Evolutionary conservation across 2,329 filamentous ascomycete genomes (phyloP).

Genomic region (Cercospora janseana): DNA sequence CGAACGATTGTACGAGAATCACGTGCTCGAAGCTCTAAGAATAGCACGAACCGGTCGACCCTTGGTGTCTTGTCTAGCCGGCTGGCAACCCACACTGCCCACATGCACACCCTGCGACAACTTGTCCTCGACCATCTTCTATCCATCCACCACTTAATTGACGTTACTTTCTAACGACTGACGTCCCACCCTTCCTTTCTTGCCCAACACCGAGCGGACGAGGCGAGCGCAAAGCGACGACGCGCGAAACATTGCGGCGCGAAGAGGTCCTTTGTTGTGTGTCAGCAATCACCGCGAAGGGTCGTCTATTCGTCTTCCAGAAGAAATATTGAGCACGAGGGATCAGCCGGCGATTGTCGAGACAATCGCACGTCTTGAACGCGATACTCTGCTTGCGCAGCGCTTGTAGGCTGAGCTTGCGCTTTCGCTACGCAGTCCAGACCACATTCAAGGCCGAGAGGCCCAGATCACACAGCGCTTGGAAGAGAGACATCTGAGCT

Average conservation of each 20-base stretch:
- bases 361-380: too few relatives aligned
- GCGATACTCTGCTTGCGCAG: too few relatives aligned
- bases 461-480: too few relatives aligned
- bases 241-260: background rate
- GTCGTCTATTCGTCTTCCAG: too few relatives aligned
- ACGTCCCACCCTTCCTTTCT: background rate
- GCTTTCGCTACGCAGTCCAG: too few relatives aligned
- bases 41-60: background rate
- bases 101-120: background rate
- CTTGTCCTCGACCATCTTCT: conserved; percentile 1
- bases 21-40: background rate
- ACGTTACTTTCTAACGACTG: background rate
- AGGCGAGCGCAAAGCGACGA: conserved; percentile 1
- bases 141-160: background rate
- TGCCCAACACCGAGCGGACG: background rate
- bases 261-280: conserved; percentile 1
- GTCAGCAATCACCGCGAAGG: background rate
- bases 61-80: conserved; percentile 2
- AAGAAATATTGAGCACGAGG: too few relatives aligned
- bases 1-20: background rate
- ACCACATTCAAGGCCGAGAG: too few relatives aligned
- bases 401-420: too few relatives aligned
- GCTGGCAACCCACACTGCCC: conserved; percentile 3
- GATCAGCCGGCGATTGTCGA: too few relatives aligned
- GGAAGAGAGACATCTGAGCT: background rate